A percentile compares a stretch with the other conserved stretches of the same genome.
These are phyloP conservation scores for Suhomyces guaymorum DNA, from an alignment of 1,139 yeast species.

Conservation along the genomic window DNA sequence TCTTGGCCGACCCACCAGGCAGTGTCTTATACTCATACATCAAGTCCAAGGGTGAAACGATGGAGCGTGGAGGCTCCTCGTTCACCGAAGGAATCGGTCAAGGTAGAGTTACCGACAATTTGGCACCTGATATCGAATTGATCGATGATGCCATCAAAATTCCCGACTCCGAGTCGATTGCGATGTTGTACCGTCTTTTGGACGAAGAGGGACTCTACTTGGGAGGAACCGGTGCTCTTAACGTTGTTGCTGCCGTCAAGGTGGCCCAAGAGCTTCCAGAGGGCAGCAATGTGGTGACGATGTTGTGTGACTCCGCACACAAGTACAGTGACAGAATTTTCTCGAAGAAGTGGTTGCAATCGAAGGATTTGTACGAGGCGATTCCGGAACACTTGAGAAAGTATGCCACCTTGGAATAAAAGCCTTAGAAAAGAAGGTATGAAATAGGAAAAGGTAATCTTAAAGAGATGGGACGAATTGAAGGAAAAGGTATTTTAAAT, in stretches of 20 bases:
- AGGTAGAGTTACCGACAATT: slow-evolving; percentile 84
- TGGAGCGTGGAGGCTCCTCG: slow-evolving; percentile 73
- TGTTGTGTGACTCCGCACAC: slow-evolving; percentile 86
- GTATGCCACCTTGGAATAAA: slow-evolving; percentile 50
- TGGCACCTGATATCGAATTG: slow-evolving; percentile 66
- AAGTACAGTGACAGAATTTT: slow-evolving; percentile 82
- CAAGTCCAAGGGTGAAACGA: slow-evolving; percentile 59
- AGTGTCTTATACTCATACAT: slow-evolving; percentile 79
- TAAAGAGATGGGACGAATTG: no score
- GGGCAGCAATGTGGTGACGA: slow-evolving; percentile 79
- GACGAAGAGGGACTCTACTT: slow-evolving; percentile 88
- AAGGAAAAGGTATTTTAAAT: no score
- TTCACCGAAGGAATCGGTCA: slow-evolving; percentile 97
- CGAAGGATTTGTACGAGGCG: slow-evolving; percentile 62
- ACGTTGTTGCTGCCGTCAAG: slow-evolving; percentile 78
- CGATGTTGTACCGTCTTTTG: slow-evolving; percentile 76
- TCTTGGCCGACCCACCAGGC: slow-evolving; percentile 93
- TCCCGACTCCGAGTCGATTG: slow-evolving; percentile 73
- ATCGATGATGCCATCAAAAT: slow-evolving; percentile 76
- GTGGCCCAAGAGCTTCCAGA: slow-evolving; percentile 77
- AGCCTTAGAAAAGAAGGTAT: background rate
- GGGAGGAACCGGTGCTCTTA: slow-evolving; percentile 87
- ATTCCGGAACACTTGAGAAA: slow-evolving; percentile 72
- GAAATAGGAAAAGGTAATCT: no score
- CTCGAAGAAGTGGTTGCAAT: slow-evolving; percentile 72